Evolutionary conservation across 2,329 filamentous ascomycete genomes (phyloP), one percentile per base, ranked within the genome.

Genomic region (Tolypocladium cylindrosporum): DNA sequence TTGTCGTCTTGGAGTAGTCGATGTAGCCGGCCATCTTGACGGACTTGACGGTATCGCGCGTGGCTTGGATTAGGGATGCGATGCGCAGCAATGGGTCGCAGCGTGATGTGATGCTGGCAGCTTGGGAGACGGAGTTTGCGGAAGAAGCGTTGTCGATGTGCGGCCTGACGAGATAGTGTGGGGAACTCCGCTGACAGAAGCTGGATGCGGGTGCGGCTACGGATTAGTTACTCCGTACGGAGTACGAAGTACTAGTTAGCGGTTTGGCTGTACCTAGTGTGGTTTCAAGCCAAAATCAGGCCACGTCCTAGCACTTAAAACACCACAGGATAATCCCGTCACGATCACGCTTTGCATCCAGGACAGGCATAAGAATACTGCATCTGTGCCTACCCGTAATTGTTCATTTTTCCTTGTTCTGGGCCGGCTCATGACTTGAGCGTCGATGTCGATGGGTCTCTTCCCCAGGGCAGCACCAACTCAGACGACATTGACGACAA

Each of bases 1-100:
- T 76, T 60, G 80, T 81, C 64, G 75, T 83, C 75, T 84, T 84
- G 64, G 75, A 75, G 74, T 77, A 80, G 67, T 83, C 80, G 63
- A 83, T 74, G 62, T 72, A 74, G 63, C 63, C 64, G 58, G 63
- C 66, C 70, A 72, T 73, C 54, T 61, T 67, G 64, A 51, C 58
- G 41, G 50, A 16, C 4, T 13, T n/a, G 24, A 14, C 31, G 13
- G 48, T 51, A 5, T 24, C 37, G 45, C 55, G 55, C 13, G 24
- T 19, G 24, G 34, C 21, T 31, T 34, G 19, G 19, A n/a, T 27
- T 37, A 16, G 45, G 31, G 21, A 21, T 36, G 16, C 48, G 31
- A 37, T 36, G 48, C 31, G 48, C 48, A 21, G 48, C 5, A 37
- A 21, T 9, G 48, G 10, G 34, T 13, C 19, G 48, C 48, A 6